Base-by-base conservation (phyloP, 495 filamentous ascomycete genomes). In the Collariella sp. region DNA sequence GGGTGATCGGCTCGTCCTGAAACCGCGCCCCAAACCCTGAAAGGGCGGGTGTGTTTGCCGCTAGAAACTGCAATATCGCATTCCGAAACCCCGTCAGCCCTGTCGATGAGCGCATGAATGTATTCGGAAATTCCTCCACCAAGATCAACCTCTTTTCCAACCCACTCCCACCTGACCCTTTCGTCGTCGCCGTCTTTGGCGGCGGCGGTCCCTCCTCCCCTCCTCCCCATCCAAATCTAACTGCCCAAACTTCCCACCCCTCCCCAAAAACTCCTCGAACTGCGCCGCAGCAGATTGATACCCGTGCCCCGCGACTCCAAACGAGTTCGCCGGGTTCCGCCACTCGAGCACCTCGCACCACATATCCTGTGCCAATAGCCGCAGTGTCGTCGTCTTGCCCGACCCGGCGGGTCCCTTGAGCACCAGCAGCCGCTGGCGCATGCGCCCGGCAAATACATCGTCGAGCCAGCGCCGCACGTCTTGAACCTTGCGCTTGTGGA, bases 81-180 rank as follows among this genome's bases (percentile, higher is more conserved):
- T 80, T 75, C 50, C 88, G 79, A 67, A 99, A 97, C 0, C 86
- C 76, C 47, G 79, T 74, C 36, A 96, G 66, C 50, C 78, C 76
- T 15, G 78, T 76, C 11, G 86, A 87, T 0, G 79, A 83, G 39
- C 81, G 78, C 20, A 79, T 78, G 54, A 90, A 83, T 0, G 86
- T 85, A 59, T 87, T 89, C 1, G 94, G 94, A 65, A 96, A 96
- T 64, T 99, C 94, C 74, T 99, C 94, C 46, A 99, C 77, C 9
- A 97, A 68, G 40, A 96, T 85, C 31, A 96, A 65, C 58, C 71
- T 72, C 56, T 62, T 69, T 15, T 60, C 53, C 44, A 34, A 1
- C n/a, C 43, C 46, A 33, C 24, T 12, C 2, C 50, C 15, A 6
- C n/a, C 19, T 39, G 46, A 16, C 13, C 20, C 16, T 23, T 18